Evolutionary conservation across 306 rosid genomes (phyloP), one percentile per base, ranked within the genome.

Genomic region (Vicia faba): DNA sequence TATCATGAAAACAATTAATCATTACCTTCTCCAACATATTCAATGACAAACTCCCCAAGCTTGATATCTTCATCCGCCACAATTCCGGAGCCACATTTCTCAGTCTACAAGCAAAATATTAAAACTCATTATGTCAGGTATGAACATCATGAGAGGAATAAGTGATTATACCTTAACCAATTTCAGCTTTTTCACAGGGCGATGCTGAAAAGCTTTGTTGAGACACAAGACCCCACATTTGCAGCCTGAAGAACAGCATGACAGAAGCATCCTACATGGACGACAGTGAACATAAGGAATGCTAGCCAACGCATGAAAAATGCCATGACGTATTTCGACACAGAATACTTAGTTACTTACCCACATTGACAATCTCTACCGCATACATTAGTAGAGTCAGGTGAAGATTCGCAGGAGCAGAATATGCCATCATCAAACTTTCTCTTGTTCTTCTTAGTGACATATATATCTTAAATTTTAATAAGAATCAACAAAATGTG

Each of bases 21-120:
- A 14, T 81, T 75, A 88, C 97, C 95, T 86, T 93, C 98, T 73
- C 98, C 98, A 55, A 92, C 96, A 83, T 92, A 92, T 84, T 92
- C 98, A 33, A 89, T 79, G 41, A 89, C 89, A 77, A 92, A 92
- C 61, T 89, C 98, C 82, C 98, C 98, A 40, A 59, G 82, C 62
- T 84, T 87, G 69, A 92, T 84, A 80, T 92, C 93, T 82, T 92
- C 98, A 80, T 81, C 91, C 5, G 96, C 93, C 76, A 89, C 79
- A 55, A 92, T 87, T 75, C 96, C 96, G 75, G 86, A 87, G 57
- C 96, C 98, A 76, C 98, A 92, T 82, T 89, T 92, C 79, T 87
- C 96, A 69, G 96, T 92, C 98, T 92, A 74, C 84, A 84, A 80
- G 60, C 54, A 80, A 77, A 12, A 63, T 54, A 72, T 43, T 70